These are phyloP conservation scores for Volvox africanus DNA, from an alignment of 139 green algal species.

Conservation along the genomic window DNA sequence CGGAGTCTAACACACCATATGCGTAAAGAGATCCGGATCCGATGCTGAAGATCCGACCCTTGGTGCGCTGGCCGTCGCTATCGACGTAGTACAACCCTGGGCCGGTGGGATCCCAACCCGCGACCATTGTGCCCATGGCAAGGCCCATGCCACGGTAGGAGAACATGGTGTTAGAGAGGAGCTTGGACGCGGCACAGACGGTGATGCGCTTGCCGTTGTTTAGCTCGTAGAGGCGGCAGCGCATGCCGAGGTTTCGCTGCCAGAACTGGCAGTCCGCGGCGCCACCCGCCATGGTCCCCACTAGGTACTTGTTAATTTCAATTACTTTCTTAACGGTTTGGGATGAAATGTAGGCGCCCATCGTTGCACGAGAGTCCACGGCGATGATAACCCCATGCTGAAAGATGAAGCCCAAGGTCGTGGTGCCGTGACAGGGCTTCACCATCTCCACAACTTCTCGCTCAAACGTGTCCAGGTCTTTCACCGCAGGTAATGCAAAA, in stretches of 20 bases:
- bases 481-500: slow-evolving; percentile 63
- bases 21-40: slow-evolving; percentile 97
- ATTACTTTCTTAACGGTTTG: slow-evolving; percentile 99
- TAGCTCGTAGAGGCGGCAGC: slow-evolving; percentile 98
- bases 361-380: slow-evolving; percentile 96
- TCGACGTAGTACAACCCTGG: slow-evolving; percentile 99
- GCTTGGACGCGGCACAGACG: slow-evolving; percentile 96
- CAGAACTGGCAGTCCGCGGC: slow-evolving; percentile 99
- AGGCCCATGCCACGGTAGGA: slow-evolving; percentile 97
- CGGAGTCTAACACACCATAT: slow-evolving; percentile 96
- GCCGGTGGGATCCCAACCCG: slow-evolving; percentile 88
- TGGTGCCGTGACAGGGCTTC: slow-evolving; percentile 98
- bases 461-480: slow-evolving; percentile 91
- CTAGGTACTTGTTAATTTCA: slow-evolving; percentile 98
- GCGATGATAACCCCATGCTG: slow-evolving; percentile 96
- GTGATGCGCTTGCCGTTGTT: slow-evolving; percentile 96
- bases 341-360: slow-evolving; percentile 98
- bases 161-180: slow-evolving; percentile 98
- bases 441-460: slow-evolving; percentile 94
- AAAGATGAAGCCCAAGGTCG: slow-evolving; percentile 99
- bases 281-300: slow-evolving; percentile 99
- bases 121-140: slow-evolving; percentile 99
- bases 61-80: slow-evolving; percentile 94
- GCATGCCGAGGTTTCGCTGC: slow-evolving; percentile 93
- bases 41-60: slow-evolving; percentile 95